Conservation (phyloP, 2,329 filamentous ascomycete species). For the Coniochaeta sp. region DNA sequence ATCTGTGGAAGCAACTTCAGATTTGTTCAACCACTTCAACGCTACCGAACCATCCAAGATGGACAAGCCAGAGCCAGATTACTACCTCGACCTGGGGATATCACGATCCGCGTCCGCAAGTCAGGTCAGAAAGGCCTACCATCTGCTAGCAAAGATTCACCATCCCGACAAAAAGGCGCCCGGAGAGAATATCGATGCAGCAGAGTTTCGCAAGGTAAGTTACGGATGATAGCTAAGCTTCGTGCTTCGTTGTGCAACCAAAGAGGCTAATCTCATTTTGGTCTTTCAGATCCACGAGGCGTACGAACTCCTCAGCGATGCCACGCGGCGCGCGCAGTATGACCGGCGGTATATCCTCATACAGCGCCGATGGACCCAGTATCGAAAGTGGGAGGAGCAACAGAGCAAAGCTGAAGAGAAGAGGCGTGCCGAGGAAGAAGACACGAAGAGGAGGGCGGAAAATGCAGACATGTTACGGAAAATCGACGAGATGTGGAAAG, state of each 20-base stretch:
- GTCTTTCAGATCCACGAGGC: background rate
- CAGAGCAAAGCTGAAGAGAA: background rate
- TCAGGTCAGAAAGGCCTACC: slow-evolving; percentile 6
- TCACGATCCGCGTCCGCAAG: background rate
- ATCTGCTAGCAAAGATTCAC: slow-evolving; percentile 3
- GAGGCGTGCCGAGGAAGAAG: background rate
- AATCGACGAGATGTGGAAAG: background rate
- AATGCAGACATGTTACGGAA: background rate
- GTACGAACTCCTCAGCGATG: background rate
- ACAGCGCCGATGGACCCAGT: background rate
- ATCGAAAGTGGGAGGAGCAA: background rate
- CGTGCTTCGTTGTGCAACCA: no score
- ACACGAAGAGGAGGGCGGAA: background rate
- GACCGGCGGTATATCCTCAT: background rate
- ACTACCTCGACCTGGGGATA: slow-evolving; percentile 10
- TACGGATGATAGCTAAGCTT: background rate
- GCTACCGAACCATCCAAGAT: background rate
- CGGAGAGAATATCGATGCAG: slow-evolving; percentile 1
- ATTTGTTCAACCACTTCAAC: background rate
- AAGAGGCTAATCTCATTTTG: background rate
- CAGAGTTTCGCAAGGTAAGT: slow-evolving; percentile 6
- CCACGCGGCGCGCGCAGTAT: background rate
- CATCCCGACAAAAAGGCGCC: slow-evolving; percentile 8
- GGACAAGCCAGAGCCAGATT: slow-evolving; percentile 1
- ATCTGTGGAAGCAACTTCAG: no score